These are phyloP conservation scores for Colletotrichum tropicale DNA, from an alignment of 2,329 filamentous ascomycete genomes.

Conservation along the genomic window DNA sequence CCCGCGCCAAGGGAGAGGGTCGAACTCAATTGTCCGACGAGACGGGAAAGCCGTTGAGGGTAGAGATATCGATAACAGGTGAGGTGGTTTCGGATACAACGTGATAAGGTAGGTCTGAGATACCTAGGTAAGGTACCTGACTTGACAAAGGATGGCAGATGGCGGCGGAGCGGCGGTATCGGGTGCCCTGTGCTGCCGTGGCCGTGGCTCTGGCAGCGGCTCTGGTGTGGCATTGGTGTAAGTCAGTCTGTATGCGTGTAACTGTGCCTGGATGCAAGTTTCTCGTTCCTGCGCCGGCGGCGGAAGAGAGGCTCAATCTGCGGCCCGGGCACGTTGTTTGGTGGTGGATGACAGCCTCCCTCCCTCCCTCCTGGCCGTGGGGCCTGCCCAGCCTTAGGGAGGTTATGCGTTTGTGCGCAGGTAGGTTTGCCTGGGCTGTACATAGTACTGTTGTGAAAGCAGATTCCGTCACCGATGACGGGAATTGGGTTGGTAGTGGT, in stretches of 20 bases:
- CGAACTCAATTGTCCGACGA: background rate
- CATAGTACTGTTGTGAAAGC: background rate
- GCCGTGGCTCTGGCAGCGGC: background rate
- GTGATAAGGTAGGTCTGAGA: background rate
- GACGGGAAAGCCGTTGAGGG: background rate
- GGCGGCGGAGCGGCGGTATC: background rate
- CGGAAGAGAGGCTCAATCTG: slow-evolving; percentile 4
- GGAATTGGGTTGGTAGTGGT: background rate
- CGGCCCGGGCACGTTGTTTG: slow-evolving; percentile 19
- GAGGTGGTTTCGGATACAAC: slow-evolving; percentile 11
- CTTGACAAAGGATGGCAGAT: slow-evolving; percentile 5
- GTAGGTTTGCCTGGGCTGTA: background rate
- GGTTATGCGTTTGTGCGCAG: background rate
- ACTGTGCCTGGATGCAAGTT: slow-evolving; percentile 6
- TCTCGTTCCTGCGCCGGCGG: slow-evolving; percentile 14
- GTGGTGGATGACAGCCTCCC: slow-evolving; percentile 2
- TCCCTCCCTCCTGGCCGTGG: background rate
- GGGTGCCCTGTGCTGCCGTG: background rate
- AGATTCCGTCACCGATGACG: background rate
- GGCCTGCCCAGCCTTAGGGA: background rate
- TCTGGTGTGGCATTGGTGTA: background rate
- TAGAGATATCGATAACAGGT: background rate
- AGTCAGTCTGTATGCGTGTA: background rate
- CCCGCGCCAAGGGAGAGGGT: background rate
- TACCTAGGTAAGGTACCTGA: background rate